Base-by-base conservation (phyloP, 1,284 basidiomycete genomes). In the Golubevia sp. region DNA sequence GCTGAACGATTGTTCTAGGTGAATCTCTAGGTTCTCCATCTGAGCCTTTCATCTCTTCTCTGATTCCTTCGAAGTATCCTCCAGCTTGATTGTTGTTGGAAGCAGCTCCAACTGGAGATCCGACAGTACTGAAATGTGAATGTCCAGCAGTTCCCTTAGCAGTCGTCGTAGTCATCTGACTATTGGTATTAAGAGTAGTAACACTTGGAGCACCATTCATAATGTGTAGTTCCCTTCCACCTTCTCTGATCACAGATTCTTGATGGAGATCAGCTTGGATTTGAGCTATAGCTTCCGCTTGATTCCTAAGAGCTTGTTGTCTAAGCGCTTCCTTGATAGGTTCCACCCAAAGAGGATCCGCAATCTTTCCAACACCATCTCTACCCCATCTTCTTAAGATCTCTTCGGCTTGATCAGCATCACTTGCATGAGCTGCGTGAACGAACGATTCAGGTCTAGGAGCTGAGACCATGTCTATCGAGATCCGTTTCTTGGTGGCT, bases 391-490 rank as follows among this genome's bases (percentile, higher is more conserved):
- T 88, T 71, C 89, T 90, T 59, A 97, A 88, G 63, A 97, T 88
- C 30, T 91, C 93, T 80, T 93, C 92, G 27, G 93, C 90, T 84
- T 97, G 93, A 85, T 94, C 92, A 23, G 90, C 92, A 84, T 96
- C 92, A 62, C 92, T 94, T 20, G 95, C 93, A 85, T 97, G 94
- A 23, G 95, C 90, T 65, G 96, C 88, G 84, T 97, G 95, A 5
- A 79, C 71, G 44, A 79, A 79, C 11, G 64, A 71, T 21, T 67
- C 63, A 1, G 69, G 68, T 26, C 66, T 64, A 27, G 76, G 76
- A 20, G 74, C 64, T 11, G 73, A 63, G 58, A 79, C 66, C 75
- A 75, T 75, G 57, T 76, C 75, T 57, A 79, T 61, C 59, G 73
- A 77, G 64, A 79, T 75, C 27, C 76, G 66, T 64, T 77, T 79